These are phyloP conservation scores for Eucalyptus globulus DNA, from an alignment of 345 rosid genomes.

Conservation along the genomic window DNA sequence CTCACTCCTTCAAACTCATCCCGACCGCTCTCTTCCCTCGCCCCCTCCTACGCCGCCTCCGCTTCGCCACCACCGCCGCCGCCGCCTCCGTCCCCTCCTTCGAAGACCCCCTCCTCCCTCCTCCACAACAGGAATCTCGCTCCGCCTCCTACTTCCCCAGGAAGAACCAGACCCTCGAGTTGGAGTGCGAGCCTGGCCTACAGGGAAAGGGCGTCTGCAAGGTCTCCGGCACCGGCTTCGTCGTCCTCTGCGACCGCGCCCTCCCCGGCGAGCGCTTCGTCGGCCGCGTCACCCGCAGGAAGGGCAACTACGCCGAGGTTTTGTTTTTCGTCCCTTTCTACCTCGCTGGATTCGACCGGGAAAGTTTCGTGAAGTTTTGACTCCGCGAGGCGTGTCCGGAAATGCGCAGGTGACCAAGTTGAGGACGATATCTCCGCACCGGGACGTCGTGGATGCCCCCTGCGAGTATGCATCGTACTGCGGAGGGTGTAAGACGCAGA, in stretches of 20 bases:
- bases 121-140: background rate
- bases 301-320: conserved; percentile 87
- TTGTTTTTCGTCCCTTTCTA: background rate
- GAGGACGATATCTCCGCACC: conserved; percentile 60
- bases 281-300: conserved; percentile 76
- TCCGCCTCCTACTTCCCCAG: conserved; percentile 49
- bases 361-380: background rate
- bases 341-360: background rate
- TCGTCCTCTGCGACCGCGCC: conserved; percentile 81
- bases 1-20: background rate
- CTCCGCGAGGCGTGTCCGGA: background rate
- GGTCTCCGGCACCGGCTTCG: conserved; percentile 70
- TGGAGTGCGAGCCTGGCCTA: conserved; percentile 83
- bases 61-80: background rate
- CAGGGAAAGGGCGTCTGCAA: conserved; percentile 82
- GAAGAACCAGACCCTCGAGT: conserved; percentile 68
- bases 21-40: background rate
- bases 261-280: conserved; percentile 89
- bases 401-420: conserved; percentile 52
- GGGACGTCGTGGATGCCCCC: conserved; percentile 81
- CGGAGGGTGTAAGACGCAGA: conserved; percentile 91
- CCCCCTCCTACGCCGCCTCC: background rate
- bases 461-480: conserved; percentile 80
- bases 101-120: background rate
- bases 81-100: background rate